Conservation (phyloP, 1,284 basidiomycete genomes). For the Microbotryum silenes-acaulis region DNA sequence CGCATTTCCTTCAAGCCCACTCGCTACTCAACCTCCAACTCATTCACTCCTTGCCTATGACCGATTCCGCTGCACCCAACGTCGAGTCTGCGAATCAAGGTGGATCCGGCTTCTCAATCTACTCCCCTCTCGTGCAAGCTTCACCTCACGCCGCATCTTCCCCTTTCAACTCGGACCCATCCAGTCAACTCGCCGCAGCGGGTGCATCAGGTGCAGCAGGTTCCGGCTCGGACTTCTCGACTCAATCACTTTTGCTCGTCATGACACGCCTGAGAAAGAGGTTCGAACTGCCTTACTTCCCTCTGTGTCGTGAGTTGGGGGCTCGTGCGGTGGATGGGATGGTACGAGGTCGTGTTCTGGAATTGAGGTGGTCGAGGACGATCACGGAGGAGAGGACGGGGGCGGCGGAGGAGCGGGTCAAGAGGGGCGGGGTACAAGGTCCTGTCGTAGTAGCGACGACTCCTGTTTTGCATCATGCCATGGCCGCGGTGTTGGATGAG, state of each 20-base stretch:
- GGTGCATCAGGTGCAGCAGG: constrained; percentile 6
- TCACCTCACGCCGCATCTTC: constrained; percentile 62
- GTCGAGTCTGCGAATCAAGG: neutral
- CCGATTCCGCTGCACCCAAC: constrained; percentile 2
- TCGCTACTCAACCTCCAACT: constrained; percentile 35
- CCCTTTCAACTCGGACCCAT: constrained; percentile 57
- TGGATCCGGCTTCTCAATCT: constrained; percentile 28
- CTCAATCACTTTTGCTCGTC: constrained; percentile 52
- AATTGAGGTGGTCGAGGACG: constrained; percentile 64
- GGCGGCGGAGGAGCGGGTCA: constrained; percentile 1
- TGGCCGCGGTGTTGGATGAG: constrained; percentile 66
- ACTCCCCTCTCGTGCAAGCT: constrained; percentile 45
- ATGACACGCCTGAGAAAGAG: constrained; percentile 41
- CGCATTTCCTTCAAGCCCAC: constrained; percentile 35
- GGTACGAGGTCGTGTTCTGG: constrained; percentile 62
- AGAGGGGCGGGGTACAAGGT: constrained; percentile 39
- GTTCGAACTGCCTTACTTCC: constrained; percentile 60
- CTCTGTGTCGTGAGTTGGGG: constrained; percentile 65
- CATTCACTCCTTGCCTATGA: constrained; percentile 26
- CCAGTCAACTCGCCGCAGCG: neutral
- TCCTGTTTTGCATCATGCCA: constrained; percentile 68
- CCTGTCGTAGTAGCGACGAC: constrained; percentile 64
- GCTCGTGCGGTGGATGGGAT: constrained; percentile 69
- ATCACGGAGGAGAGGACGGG: constrained; percentile 49
- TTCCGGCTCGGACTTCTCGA: constrained; percentile 36